Evolutionary conservation across 2,329 filamentous ascomycete genomes (phyloP).

Genomic region (Catunica adiposa): DNA sequence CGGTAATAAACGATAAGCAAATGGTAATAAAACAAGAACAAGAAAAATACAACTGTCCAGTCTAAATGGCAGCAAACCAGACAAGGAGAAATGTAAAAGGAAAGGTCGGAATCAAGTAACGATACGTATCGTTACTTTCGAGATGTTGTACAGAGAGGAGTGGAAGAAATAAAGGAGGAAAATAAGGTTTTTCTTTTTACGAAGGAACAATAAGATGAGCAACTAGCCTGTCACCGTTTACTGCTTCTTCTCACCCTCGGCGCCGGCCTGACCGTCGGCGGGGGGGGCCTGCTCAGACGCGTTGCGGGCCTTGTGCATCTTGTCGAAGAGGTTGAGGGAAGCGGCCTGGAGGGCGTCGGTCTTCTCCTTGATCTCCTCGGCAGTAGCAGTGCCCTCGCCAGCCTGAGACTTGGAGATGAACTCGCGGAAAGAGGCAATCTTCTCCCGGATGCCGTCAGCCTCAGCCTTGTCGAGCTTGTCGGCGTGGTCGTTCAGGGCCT

Average conservation of each 20-base stretch:
- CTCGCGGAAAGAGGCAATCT: slow-evolving; percentile 73
- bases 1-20: neutral
- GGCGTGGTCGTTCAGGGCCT: slow-evolving; percentile 90
- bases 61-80: neutral
- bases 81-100: neutral
- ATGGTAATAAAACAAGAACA: neutral
- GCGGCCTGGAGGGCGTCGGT: slow-evolving; percentile 94
- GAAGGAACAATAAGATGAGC: slow-evolving; percentile 11
- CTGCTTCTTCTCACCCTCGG: slow-evolving; percentile 56
- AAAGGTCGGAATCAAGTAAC: slow-evolving; percentile 1
- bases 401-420: slow-evolving; percentile 88
- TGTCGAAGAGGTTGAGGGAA: slow-evolving; percentile 93
- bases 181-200: slow-evolving; percentile 15
- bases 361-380: slow-evolving; percentile 89
- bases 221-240: slow-evolving; percentile 24
- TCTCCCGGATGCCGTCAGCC: slow-evolving; percentile 83
- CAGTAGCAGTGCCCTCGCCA: slow-evolving; percentile 71
- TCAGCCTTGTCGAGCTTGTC: slow-evolving; percentile 95
- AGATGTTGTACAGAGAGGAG: slow-evolving; percentile 10
- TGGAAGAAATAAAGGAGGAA: neutral
- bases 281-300: slow-evolving; percentile 44
- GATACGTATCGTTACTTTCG: slow-evolving; percentile 6
- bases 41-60: slow-evolving; percentile 9
- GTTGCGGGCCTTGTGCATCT: slow-evolving; percentile 93
- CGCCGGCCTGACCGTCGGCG: slow-evolving; percentile 49